phyloP scores from a whole-genome alignment of 768 basidiomycete species.

The Hemileccinum rubropunctum region DNA sequence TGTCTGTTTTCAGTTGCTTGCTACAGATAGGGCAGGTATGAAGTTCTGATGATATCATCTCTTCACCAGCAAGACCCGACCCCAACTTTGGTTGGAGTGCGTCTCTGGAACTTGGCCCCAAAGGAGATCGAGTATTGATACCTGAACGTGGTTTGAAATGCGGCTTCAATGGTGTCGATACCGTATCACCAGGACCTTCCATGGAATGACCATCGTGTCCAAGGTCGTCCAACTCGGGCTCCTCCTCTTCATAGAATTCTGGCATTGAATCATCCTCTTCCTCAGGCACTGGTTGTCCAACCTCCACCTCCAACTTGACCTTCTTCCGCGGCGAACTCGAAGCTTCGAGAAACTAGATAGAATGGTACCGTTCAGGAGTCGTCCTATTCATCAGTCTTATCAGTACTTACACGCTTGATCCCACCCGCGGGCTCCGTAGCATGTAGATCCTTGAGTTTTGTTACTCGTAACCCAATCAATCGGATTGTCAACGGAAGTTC shows the following conservation, averaged over 20 bases:
- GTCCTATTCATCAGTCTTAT: not conserved
- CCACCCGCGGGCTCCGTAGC: conserved; percentile 44
- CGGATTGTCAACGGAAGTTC: conserved; percentile 80
- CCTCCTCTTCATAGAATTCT: conserved; percentile 50
- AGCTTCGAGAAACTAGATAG: conserved; percentile 56
- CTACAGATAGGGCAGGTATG: conserved; percentile 73
- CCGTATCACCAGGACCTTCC: conserved; percentile 8
- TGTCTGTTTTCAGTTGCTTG: conserved; percentile 62
- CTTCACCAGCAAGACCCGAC: conserved; percentile 14
- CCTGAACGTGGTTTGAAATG: conserved; percentile 16
- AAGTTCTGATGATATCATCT: not conserved
- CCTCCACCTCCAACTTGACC: conserved; percentile 29
- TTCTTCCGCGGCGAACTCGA: conserved; percentile 39
- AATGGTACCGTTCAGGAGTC: not conserved
- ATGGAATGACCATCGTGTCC: conserved; percentile 5
- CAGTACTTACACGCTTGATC: conserved; percentile 68
- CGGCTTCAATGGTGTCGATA: not conserved
- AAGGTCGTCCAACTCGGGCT: conserved; percentile 25
- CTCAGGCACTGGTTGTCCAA: conserved; percentile 19
- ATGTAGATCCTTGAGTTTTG: conserved; percentile 83
- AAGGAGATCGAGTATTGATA: not conserved
- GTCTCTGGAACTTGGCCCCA: not conserved
- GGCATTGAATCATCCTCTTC: conserved; percentile 43
- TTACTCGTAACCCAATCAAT: conserved; percentile 84
- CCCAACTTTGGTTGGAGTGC: conserved; percentile 9